Evolutionary conservation across 768 basidiomycete species (phyloP).

Genomic region (Tylopilus balloui): DNA sequence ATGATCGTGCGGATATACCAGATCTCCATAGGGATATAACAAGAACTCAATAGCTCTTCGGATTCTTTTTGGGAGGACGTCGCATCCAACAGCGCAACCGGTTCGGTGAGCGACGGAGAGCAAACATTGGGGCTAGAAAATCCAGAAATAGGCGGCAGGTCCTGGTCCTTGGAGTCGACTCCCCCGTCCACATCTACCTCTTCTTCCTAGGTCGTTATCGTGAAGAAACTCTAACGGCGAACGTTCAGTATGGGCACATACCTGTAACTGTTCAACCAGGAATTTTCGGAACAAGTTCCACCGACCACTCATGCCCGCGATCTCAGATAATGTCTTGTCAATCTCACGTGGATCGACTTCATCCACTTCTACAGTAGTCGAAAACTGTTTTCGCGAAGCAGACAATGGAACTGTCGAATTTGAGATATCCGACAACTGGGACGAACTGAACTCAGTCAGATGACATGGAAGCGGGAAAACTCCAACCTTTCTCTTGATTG

Average conservation of each 20-base stretch:
- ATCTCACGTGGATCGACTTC: conserved; percentile 84
- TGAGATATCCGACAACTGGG: conserved; percentile 45
- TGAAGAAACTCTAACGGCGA: background rate
- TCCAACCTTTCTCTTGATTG: conserved; percentile 71
- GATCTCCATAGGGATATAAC: conserved; percentile 84
- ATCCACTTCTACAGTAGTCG: conserved; percentile 40
- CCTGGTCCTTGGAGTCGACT: conserved; percentile 2
- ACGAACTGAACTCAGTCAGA: conserved; percentile 1
- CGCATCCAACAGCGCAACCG: conserved; percentile 35
- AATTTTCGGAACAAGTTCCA: conserved; percentile 93
- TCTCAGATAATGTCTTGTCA: conserved; percentile 84
- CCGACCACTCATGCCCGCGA: conserved; percentile 84
- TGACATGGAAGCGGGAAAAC: background rate
- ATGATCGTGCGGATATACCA: conserved; percentile 88
- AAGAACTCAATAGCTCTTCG: conserved; percentile 60
- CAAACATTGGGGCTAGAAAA: background rate
- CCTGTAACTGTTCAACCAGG: conserved; percentile 68
- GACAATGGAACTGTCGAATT: conserved; percentile 37
- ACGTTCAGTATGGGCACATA: conserved; percentile 24
- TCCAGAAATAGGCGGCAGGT: background rate
- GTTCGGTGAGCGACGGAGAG: background rate
- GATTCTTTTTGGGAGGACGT: conserved; percentile 58
- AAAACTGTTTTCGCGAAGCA: conserved; percentile 29
- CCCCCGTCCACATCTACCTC: conserved; percentile 6
- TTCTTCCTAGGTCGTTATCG: conserved; percentile 15